phyloP scores from a whole-genome alignment of 2,329 filamentous ascomycete species.

The Fusarium sp. region DNA sequence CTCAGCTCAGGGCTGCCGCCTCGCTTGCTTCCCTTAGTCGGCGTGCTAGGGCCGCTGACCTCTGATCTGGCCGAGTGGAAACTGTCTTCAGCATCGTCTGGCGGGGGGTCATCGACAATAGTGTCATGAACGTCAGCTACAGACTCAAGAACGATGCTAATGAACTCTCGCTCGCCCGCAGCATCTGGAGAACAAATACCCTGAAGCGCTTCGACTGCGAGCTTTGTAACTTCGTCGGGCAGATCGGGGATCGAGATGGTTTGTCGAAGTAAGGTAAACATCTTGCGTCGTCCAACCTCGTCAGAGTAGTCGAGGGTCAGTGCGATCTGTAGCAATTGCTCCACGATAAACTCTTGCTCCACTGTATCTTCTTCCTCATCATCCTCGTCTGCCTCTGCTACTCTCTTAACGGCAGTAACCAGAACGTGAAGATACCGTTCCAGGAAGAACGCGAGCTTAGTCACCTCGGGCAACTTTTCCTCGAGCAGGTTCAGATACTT shows the following conservation, averaged over 20 bases:
- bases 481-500: conserved; percentile 82
- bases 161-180: conserved; percentile 84
- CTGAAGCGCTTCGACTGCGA: conserved; percentile 83
- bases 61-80: conserved; percentile 95
- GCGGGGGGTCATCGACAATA: conserved; percentile 77
- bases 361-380: conserved; percentile 84
- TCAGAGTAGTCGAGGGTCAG: conserved; percentile 96
- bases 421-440: conserved; percentile 80
- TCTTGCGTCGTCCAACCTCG: conserved; percentile 92
- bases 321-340: conserved; percentile 93
- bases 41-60: conserved; percentile 73
- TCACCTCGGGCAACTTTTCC: conserved; percentile 95
- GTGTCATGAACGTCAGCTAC: conserved; percentile 97
- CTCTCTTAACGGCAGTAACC: conserved; percentile 70
- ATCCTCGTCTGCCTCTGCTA: conserved; percentile 62
- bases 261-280: conserved; percentile 91
- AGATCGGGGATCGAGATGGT: conserved; percentile 86
- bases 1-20: conserved; percentile 58
- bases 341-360: conserved; percentile 94
- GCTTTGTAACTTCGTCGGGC: conserved; percentile 91
- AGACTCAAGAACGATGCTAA: conserved; percentile 87
- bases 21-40: conserved; percentile 59
- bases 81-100: conserved; percentile 71
- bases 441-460: conserved; percentile 86
- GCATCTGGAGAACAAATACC: conserved; percentile 82